Conservation (phyloP, 768 basidiomycete species). For the Russula vinacea region DNA sequence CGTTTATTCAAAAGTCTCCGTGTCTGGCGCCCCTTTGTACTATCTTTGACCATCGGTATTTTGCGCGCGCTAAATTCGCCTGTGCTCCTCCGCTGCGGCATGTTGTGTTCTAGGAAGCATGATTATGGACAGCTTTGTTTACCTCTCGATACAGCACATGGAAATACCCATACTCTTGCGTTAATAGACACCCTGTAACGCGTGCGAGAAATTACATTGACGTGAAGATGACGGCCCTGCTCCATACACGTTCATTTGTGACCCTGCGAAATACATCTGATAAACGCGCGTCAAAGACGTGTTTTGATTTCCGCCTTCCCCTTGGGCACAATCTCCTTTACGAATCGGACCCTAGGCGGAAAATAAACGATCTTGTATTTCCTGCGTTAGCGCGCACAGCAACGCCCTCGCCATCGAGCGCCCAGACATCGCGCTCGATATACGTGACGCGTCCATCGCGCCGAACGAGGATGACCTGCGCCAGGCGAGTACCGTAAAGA, state of each 20-base stretch:
- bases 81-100: constrained; percentile 18
- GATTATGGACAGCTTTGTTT: constrained; percentile 28
- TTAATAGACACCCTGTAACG: constrained; percentile 24
- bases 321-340: neutral
- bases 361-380: constrained; percentile 52
- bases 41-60: constrained; percentile 26
- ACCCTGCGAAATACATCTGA: constrained; percentile 11
- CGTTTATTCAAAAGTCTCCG: constrained; percentile 27
- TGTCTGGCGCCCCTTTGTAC: constrained; percentile 25
- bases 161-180: constrained; percentile 26
- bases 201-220: constrained; percentile 13
- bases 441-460: constrained; percentile 60
- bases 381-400: constrained; percentile 41
- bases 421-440: constrained; percentile 71
- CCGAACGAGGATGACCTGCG: constrained; percentile 66
- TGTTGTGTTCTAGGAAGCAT: constrained; percentile 30
- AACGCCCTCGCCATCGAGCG: constrained; percentile 41
- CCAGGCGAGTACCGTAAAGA: constrained; percentile 66
- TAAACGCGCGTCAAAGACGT: constrained; percentile 21
- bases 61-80: constrained; percentile 24
- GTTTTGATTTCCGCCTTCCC: constrained; percentile 4
- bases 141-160: constrained; percentile 22
- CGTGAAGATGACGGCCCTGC: constrained; percentile 8
- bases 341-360: constrained; percentile 36
- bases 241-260: constrained; percentile 5